Base-by-base conservation (phyloP, 1,284 basidiomycete genomes). In the Inonotus obliquus region DNA sequence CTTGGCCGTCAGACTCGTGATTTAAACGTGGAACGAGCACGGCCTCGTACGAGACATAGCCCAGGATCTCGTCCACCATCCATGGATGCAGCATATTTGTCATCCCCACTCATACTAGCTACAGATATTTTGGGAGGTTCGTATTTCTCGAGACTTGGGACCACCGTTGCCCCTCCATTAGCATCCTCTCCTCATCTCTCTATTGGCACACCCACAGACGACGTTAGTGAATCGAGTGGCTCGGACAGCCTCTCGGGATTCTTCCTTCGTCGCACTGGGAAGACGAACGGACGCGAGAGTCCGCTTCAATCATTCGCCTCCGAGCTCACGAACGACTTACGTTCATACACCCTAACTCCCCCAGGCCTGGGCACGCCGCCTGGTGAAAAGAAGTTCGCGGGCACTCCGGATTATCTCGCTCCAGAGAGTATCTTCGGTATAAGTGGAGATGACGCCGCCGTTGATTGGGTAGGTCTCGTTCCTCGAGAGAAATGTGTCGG, bases 341-440 rank as follows among this genome's bases (percentile, higher is more conserved):
- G 92, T 23, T 84, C 76, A 55, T 79, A 85, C 65, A 84, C 85
- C 17, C 81, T 81, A 17, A 76, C 80, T 4, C 81, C 77, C 19
- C 80, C 69, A 0, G 70, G 71, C 21, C 59, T 67, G 14, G 81
- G 81, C 4, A 91, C 90, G 0, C 87, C 89, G 25, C 86, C 88
- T 25, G 85, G 86, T n/a, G 91, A 92, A 63, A 91, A 92, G 74
- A 92, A 92, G 73, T 94, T 98, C 69, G 96, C 97, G 9, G 96
- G 96, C 14, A 98, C 96, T 1, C 96, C 96, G 2, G 96, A 98
- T 75, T 98, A 98, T 73, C 82, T 98, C 45, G 94, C 96, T 2
- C 96, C 96, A 0, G 96, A 98, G 75, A 96, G 92, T 52, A 98
- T 99, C 65, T 84, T 98, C 59, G 97, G 97, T 64, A 84, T 98